Evolutionary conservation across 1,284 basidiomycete genomes (phyloP).

Genomic region (Apiotrichum sp.): DNA sequence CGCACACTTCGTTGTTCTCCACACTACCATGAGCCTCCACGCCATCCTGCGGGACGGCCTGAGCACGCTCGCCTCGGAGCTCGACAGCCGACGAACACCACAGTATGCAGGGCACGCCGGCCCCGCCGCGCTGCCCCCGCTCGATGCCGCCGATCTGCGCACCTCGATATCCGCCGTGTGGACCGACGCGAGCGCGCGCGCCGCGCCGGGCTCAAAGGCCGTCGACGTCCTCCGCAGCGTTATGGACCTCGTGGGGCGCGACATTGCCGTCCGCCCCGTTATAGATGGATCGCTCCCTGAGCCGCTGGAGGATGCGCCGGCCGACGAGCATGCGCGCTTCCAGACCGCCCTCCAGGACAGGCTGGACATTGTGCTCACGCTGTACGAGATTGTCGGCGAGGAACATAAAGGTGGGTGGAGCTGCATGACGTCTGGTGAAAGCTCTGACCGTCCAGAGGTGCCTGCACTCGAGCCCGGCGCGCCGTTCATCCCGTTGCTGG

Average conservation of each 20-base stretch:
- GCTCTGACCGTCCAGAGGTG: slow-evolving; percentile 18
- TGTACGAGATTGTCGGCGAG: slow-evolving; percentile 31
- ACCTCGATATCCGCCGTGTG: slow-evolving; percentile 39
- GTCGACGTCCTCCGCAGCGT: slow-evolving; percentile 26
- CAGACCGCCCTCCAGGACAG: slow-evolving; percentile 30
- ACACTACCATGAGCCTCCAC: neutral
- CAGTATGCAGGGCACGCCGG: neutral
- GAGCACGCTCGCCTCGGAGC: neutral
- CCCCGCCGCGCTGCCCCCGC: neutral
- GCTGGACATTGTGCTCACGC: slow-evolving; percentile 34
- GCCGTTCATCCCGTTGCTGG: slow-evolving; percentile 39
- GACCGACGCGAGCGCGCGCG: neutral
- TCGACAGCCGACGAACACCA: neutral
- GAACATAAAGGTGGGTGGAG: slow-evolving; percentile 20
- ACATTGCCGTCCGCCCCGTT: slow-evolving; percentile 27
- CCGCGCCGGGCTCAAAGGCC: slow-evolving; percentile 2
- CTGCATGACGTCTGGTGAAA: no score
- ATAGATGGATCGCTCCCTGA: slow-evolving; percentile 26
- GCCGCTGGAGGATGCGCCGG: slow-evolving; percentile 13
- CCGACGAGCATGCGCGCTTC: slow-evolving; percentile 21
- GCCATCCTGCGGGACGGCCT: neutral
- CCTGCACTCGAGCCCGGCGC: slow-evolving; percentile 36
- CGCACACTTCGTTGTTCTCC: no score
- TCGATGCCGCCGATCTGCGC: slow-evolving; percentile 14
- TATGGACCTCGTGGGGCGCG: slow-evolving; percentile 36